Evolutionary conservation across 2,329 filamentous ascomycete species (phyloP).

Genomic region (Iodosphaeria phyllophila): DNA sequence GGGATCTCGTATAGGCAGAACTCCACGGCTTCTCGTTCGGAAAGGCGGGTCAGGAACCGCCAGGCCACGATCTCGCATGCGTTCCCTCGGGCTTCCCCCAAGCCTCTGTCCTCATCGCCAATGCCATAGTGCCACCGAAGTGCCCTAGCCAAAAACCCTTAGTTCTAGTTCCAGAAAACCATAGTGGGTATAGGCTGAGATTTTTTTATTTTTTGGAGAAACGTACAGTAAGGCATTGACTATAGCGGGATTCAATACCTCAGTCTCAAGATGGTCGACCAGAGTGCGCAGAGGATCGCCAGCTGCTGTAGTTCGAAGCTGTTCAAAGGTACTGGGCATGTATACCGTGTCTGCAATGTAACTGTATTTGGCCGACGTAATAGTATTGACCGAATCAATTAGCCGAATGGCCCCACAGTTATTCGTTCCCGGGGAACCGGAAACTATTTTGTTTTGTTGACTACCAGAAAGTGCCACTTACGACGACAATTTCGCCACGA

Average conservation of each 20-base stretch:
- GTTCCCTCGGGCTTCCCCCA: conserved; percentile 50
- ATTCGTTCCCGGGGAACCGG: neutral
- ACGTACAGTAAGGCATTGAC: conserved; percentile 58
- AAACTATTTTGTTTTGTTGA: neutral
- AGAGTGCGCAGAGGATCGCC: conserved; percentile 37
- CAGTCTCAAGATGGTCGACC: conserved; percentile 42
- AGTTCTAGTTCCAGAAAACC: no score
- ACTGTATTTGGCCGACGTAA: conserved; percentile 16
- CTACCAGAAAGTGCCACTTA: conserved; percentile 14
- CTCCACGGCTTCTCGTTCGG: conserved; percentile 55
- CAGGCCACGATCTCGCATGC: conserved; percentile 70
- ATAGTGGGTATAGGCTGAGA: no score
- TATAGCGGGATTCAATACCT: conserved; percentile 48
- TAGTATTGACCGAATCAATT: no score
- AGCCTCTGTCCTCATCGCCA: conserved; percentile 42
- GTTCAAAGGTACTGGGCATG: conserved; percentile 53
- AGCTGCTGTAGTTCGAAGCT: conserved; percentile 47
- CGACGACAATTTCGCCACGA: conserved; percentile 50
- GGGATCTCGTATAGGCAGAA: conserved; percentile 59
- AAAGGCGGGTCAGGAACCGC: conserved; percentile 54
- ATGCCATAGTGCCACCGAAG: conserved; percentile 58
- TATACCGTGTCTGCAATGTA: conserved; percentile 44
- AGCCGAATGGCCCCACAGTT: neutral
- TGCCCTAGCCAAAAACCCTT: conserved; percentile 27
- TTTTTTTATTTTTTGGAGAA: no score